Conservation (phyloP, 371 early-diverging fungal genomes). For the Scutellospora calospora region DNA sequence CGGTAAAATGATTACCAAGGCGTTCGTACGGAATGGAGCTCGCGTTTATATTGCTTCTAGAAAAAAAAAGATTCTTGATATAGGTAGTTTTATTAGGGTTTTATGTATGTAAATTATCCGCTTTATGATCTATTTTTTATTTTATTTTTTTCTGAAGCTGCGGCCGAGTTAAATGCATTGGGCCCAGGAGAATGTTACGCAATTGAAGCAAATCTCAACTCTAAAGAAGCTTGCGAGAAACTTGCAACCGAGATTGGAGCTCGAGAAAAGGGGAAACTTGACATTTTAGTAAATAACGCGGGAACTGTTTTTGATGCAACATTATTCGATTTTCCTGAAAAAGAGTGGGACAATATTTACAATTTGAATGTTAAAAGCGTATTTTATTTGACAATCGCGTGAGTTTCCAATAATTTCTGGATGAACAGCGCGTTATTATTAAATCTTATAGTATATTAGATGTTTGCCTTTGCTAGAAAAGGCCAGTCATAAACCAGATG, state of each 20-base stretch:
- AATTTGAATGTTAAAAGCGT: constrained; percentile 26
- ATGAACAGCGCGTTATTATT: no score
- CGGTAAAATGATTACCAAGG: constrained; percentile 80
- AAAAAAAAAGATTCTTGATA: background rate
- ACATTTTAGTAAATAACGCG: constrained; percentile 34
- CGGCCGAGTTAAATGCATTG: constrained; percentile 61
- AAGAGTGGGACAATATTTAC: background rate
- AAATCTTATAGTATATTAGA: background rate
- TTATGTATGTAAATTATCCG: background rate
- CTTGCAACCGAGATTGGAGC: constrained; percentile 68
- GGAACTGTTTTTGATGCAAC: background rate
- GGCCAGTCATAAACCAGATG: constrained; percentile 23
- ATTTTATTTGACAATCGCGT: constrained; percentile 30
- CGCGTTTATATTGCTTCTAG: constrained; percentile 82
- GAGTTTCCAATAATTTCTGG: background rate
- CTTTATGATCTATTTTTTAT: background rate
- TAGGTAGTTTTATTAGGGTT: background rate
- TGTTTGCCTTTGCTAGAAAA: constrained; percentile 35
- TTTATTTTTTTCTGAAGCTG: constrained; percentile 61
- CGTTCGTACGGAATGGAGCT: constrained; percentile 80
- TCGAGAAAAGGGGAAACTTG: constrained; percentile 57
- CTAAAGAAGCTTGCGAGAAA: constrained; percentile 63
- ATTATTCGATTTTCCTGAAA: background rate
- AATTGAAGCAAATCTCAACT: constrained; percentile 81
- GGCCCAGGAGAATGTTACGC: constrained; percentile 76